These are phyloP conservation scores for Heterobasidion parviporum DNA, from an alignment of 1,284 basidiomycete genomes.

Conservation along the genomic window DNA sequence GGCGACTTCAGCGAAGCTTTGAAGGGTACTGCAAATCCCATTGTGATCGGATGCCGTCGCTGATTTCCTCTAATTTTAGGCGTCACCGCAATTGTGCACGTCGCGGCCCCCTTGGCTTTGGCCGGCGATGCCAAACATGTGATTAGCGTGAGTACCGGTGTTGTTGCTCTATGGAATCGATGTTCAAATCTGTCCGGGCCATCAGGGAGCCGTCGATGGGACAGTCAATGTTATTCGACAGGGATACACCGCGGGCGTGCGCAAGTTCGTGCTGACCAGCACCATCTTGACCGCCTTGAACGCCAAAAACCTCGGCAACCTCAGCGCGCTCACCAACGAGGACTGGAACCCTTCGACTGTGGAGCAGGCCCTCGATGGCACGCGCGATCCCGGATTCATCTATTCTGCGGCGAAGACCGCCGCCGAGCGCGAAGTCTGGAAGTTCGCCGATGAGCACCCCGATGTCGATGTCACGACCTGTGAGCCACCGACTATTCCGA, in stretches of 20 bases:
- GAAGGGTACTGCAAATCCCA: constrained; percentile 5
- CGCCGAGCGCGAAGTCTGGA: background rate
- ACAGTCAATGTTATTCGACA: constrained; percentile 21
- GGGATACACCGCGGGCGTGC: constrained; percentile 19
- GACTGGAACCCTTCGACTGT: constrained; percentile 14
- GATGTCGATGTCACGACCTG: background rate
- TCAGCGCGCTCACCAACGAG: background rate
- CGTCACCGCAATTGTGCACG: constrained; percentile 12
- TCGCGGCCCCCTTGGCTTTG: constrained; percentile 11
- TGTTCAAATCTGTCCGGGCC: too few species aligned
- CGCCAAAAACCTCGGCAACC: background rate
- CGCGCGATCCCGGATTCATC: background rate
- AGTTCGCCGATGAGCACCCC: background rate
- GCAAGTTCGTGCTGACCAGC: constrained; percentile 19
- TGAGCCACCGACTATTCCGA: background rate
- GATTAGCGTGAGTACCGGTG: background rate
- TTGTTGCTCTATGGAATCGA: too few species aligned
- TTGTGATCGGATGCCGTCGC: background rate
- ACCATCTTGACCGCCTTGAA: constrained; percentile 12
- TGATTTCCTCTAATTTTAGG: background rate
- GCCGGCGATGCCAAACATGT: background rate
- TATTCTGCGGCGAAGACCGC: background rate
- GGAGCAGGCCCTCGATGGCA: constrained; percentile 10
- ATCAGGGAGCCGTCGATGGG: constrained; percentile 18
- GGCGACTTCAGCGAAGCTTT: constrained; percentile 11